Evolutionary conservation across 805 yeast species (phyloP).

Genomic region (Sugiyamaella chiloensis): DNA sequence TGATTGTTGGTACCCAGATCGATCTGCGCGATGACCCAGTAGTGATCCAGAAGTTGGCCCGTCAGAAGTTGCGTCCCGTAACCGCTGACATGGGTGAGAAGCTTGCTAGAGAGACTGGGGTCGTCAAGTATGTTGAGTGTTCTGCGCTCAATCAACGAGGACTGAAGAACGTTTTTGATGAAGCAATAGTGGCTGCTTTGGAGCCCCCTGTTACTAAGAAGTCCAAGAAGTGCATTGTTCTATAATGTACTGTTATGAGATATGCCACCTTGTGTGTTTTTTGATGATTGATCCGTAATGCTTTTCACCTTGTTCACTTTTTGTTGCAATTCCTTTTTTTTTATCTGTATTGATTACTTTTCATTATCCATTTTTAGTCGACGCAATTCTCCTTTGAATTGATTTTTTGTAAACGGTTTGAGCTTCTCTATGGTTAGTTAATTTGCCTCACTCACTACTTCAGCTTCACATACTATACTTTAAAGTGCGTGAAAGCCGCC

Average conservation of each 20-base stretch:
- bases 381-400: background rate
- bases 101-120: constrained; percentile 89
- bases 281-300: no score
- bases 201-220: constrained; percentile 94
- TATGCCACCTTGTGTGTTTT: no score
- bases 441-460: background rate
- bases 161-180: constrained; percentile 95
- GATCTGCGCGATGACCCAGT: constrained; percentile 93
- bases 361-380: background rate
- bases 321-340: background rate
- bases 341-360: background rate
- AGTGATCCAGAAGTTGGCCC: constrained; percentile 72
- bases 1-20: constrained; percentile 94
- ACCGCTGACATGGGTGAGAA: constrained; percentile 84
- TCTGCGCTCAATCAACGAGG: constrained; percentile 97
- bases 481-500: background rate
- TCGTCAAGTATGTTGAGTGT: constrained; percentile 96
- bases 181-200: constrained; percentile 95
- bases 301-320: background rate
- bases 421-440: background rate
- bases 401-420: background rate
- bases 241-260: no score
- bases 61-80: constrained; percentile 80
- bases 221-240: constrained; percentile 70
- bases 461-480: background rate